Base-by-base conservation (phyloP, 129 eudicot species). In the Helichrysum umbraculigerum region DNA sequence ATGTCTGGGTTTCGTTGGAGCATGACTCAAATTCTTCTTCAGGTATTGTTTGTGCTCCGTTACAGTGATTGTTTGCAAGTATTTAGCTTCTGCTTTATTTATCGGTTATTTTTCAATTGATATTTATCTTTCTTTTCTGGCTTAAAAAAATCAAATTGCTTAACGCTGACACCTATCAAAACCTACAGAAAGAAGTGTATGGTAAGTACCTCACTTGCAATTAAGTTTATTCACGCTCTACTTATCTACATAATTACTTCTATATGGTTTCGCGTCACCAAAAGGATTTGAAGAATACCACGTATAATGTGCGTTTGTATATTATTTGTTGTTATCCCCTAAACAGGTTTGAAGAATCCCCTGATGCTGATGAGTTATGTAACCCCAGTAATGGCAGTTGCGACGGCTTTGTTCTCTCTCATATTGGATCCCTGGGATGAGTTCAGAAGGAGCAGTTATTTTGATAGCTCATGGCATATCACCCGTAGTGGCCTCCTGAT, bases 1-100 rank as follows among this genome's bases (percentile, higher is more conserved):
- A 94, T 94, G 98, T 91, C 98, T 81, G 98, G 98, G 19, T 94
- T 94, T 42, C 90, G 97, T 51, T 94, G 96, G 98, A 87, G 88
- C 74, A 94, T 94, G 98, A 91, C 96, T 74, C 98, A 94, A 67
- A 94, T 94, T 68, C 98, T 94, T 77, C 98, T 94, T 73, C 98
- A 94, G 98, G 98, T 94, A 81, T 59, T 61, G 39, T 57, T 22
- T 15, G 44, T 66, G 54, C 32, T 41, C 14, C 2, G 44, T 22
- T 29, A 10, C 35, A 37, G 11, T 33, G 4, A 71, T 17, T 75
- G 10, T 54, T 37, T 30, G 10, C 72, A 54, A 51, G 37, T 16
- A 25, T 64, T 9, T 21, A 37, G 59, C 44, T 78, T 60, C 2
- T 17, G 51, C 20, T n/a, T 44, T 68, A 70, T 71, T 34, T 25